Conservation (phyloP, 1,139 yeast genomes). For the Debaryomyces sp. region DNA sequence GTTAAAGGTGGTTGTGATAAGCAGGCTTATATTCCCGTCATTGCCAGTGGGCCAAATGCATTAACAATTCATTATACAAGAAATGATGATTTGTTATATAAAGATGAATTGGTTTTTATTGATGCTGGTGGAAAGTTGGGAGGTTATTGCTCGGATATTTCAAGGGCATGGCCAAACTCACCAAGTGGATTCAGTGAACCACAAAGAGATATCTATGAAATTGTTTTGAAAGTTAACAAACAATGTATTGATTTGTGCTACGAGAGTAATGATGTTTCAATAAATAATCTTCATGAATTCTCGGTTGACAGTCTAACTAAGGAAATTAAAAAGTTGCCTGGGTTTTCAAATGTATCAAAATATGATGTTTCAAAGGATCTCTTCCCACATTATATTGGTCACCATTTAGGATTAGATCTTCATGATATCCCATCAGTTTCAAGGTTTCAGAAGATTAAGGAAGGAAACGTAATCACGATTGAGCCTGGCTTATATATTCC, state of each 20-base stretch:
- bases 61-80: conserved; percentile 88
- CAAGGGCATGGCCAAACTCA: conserved; percentile 93
- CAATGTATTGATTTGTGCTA: conserved; percentile 72
- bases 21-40: conserved; percentile 92
- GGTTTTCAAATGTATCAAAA: conserved; percentile 55
- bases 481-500: conserved; percentile 97
- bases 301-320: conserved; percentile 60
- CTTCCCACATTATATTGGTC: conserved; percentile 96
- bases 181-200: conserved; percentile 68
- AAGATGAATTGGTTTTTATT: conserved; percentile 83
- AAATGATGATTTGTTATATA: conserved; percentile 75
- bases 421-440: conserved; percentile 77
- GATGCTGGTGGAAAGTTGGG: conserved; percentile 97
- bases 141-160: conserved; percentile 94
- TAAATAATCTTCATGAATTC: conserved; percentile 76
- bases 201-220: conserved; percentile 85
- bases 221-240: conserved; percentile 82
- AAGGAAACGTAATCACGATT: conserved; percentile 81
- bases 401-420: conserved; percentile 89
- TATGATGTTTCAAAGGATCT: conserved; percentile 57
- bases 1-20: conserved; percentile 86
- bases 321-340: conserved; percentile 70
- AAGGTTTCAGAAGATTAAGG: conserved; percentile 49
- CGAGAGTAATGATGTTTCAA: conserved; percentile 50
- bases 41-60: conserved; percentile 90